Conservation (phyloP, 805 yeast genomes). For the Starmerella lactis-condensi region DNA sequence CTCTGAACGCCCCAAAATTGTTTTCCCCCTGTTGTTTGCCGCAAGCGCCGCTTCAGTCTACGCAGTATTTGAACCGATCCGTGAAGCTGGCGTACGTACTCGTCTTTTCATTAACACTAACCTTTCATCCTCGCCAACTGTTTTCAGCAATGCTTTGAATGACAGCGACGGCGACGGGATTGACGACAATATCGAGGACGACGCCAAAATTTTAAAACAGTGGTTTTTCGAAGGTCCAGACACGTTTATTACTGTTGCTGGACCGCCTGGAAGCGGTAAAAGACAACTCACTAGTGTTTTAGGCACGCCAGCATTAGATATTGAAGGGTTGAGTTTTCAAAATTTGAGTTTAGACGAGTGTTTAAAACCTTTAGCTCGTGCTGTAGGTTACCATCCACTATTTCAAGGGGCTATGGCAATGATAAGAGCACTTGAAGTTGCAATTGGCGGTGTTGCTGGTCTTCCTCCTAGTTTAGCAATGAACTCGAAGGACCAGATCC, state of each 20-base stretch:
- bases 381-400: constrained; percentile 80
- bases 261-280: constrained; percentile 94
- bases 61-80: constrained; percentile 76
- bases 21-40: constrained; percentile 66
- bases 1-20: constrained; percentile 59
- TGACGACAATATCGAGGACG: constrained; percentile 2
- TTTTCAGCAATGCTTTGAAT: background rate
- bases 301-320: too few relatives aligned
- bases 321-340: too few relatives aligned
- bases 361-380: constrained; percentile 35
- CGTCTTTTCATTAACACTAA: constrained; percentile 31
- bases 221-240: constrained; percentile 81
- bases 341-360: constrained; percentile 12
- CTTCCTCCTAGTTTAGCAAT: constrained; percentile 28
- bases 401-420: constrained; percentile 81
- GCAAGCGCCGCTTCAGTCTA: constrained; percentile 66
- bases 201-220: constrained; percentile 48
- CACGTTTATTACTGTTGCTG: constrained; percentile 74
- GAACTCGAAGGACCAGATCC: constrained; percentile 19
- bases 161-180: constrained; percentile 1
- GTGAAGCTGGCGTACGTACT: constrained; percentile 58
- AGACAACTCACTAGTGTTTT: too few relatives aligned
- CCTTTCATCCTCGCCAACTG: too few relatives aligned
- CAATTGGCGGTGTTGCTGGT: constrained; percentile 78
- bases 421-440: constrained; percentile 63